phyloP scores from a whole-genome alignment of 2,329 filamentous ascomycete genomes.

The Sclerotinia borealis region DNA sequence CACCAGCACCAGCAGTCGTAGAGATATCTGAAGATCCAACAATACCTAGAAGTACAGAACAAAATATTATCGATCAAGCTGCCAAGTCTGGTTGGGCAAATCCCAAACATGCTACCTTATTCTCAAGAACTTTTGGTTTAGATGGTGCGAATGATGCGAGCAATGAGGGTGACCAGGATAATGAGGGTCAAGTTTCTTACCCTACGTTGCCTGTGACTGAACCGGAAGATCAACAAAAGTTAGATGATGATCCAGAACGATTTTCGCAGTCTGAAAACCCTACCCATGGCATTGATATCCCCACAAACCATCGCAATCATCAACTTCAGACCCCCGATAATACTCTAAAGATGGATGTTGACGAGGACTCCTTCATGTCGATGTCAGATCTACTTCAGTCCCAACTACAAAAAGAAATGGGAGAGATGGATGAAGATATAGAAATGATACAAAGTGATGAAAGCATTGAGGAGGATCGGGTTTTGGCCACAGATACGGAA shows the following conservation, averaged over 20 bases:
- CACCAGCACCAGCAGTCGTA: background rate
- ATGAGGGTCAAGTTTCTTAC: background rate
- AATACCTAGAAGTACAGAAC: background rate
- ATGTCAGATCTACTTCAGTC: slow-evolving; percentile 9
- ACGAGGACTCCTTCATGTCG: background rate
- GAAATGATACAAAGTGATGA: background rate
- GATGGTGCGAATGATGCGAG: slow-evolving; percentile 8
- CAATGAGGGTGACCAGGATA: slow-evolving; percentile 2
- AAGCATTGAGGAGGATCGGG: background rate
- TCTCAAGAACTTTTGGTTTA: slow-evolving; percentile 3
- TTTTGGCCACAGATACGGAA: background rate
- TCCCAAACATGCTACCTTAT: background rate
- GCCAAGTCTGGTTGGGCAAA: slow-evolving; percentile 6
- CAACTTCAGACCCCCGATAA: slow-evolving; percentile 9
- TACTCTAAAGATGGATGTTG: background rate
- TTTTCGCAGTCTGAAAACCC: background rate
- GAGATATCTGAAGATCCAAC: background rate
- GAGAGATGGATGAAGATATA: background rate
- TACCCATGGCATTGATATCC: background rate
- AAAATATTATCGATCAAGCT: background rate
- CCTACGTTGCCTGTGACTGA: background rate
- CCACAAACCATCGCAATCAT: background rate
- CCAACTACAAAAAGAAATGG: slow-evolving; percentile 9
- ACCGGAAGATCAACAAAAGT: background rate
- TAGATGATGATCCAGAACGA: background rate